Conservation (phyloP, 176 grass and related monocot species). For the Avena eriantha region DNA sequence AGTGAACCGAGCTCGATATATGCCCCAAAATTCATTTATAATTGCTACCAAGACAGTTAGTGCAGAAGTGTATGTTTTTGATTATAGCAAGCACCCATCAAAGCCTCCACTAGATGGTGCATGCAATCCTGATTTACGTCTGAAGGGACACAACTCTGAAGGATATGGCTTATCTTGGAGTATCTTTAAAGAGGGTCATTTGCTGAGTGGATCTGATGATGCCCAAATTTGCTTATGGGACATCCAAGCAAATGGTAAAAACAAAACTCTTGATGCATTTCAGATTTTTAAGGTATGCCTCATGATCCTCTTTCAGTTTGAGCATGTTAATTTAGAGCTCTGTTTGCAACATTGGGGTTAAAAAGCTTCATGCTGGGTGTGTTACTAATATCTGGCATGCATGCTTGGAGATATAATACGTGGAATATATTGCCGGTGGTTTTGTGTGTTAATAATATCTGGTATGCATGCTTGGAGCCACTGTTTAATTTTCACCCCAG, state of each 20-base stretch:
- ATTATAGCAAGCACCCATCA: constrained; percentile 98
- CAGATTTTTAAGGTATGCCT: constrained; percentile 85
- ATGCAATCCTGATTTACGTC: constrained; percentile 93
- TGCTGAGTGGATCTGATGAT: constrained; percentile 98
- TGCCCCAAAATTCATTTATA: constrained; percentile 98
- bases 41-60: constrained; percentile 98
- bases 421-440: neutral
- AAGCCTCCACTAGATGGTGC: constrained; percentile 91
- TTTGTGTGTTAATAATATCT: constrained; percentile 8
- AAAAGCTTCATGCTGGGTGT: constrained; percentile 11
- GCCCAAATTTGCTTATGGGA: constrained; percentile 97
- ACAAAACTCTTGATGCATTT: constrained; percentile 86
- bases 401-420: constrained; percentile 23
- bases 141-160: constrained; percentile 94
- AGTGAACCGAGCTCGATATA: constrained; percentile 94
- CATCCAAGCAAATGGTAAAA: constrained; percentile 78
- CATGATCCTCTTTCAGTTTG: constrained; percentile 18
- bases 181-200: constrained; percentile 88
- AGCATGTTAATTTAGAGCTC: constrained; percentile 8
- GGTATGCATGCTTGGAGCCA: constrained; percentile 16
- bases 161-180: constrained; percentile 99
- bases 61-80: constrained; percentile 96
- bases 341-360: neutral
- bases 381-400: neutral
- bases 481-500: neutral